phyloP scores from a whole-genome alignment of 1,284 basidiomycete genomes.

The Jaminaea rosea region DNA sequence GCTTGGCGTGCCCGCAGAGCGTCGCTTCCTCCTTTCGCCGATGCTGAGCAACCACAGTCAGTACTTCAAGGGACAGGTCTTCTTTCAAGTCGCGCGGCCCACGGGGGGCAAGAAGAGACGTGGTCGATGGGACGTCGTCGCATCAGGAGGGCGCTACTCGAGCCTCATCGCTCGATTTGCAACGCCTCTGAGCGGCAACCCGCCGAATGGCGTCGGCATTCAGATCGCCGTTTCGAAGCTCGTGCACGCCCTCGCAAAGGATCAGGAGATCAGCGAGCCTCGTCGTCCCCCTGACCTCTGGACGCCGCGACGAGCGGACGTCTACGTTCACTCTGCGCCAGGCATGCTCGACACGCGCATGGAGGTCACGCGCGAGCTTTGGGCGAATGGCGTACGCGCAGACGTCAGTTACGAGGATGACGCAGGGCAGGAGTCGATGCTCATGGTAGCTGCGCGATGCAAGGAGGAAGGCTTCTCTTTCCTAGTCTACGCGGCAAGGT shows the following conservation, averaged over 20 bases:
- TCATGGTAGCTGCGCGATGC: conserved; percentile 33
- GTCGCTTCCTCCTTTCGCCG: conserved; percentile 61
- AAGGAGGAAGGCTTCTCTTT: conserved; percentile 42
- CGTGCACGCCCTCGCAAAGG: conserved; percentile 57
- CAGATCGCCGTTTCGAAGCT: conserved; percentile 75
- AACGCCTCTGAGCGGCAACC: conserved; percentile 51
- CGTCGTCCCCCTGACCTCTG: conserved; percentile 62
- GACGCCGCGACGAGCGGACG: conserved; percentile 71
- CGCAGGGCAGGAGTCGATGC: conserved; percentile 31
- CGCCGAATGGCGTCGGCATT: conserved; percentile 60
- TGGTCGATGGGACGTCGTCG: conserved; percentile 62
- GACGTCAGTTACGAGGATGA: conserved; percentile 66
- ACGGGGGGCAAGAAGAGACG: conserved; percentile 50
- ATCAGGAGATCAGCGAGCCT: conserved; percentile 61
- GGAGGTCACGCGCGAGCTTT: conserved; percentile 66
- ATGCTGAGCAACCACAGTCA: conserved; percentile 56
- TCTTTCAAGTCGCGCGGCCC: conserved; percentile 62
- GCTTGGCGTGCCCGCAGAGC: conserved; percentile 55
- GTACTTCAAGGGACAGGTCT: conserved; percentile 64
- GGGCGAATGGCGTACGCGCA: conserved; percentile 71
- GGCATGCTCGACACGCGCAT: conserved; percentile 67
- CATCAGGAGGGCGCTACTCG: conserved; percentile 70
- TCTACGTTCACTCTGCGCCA: conserved; percentile 63
- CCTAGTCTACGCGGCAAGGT: conserved; percentile 30
- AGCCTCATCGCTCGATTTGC: conserved; percentile 60